These are phyloP conservation scores for Trichoderma virens DNA, from an alignment of 495 filamentous ascomycete species.

Conservation along the genomic window DNA sequence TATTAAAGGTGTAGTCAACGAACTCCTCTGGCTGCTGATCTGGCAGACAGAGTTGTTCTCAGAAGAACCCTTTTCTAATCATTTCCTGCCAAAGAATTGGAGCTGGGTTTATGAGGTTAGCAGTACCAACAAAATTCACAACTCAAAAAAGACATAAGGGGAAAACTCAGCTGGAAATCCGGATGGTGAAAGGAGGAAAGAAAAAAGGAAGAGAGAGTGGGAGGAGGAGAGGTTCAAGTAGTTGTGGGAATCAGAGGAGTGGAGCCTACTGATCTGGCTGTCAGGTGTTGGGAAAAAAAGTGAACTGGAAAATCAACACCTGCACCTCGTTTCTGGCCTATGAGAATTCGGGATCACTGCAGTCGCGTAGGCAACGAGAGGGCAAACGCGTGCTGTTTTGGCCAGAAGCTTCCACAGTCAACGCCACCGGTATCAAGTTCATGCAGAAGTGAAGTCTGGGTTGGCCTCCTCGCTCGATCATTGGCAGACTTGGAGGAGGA, in stretches of 20 bases:
- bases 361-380: neutral
- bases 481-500: too few relatives aligned
- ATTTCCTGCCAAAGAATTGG: too few relatives aligned
- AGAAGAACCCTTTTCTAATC: neutral
- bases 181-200: too few relatives aligned
- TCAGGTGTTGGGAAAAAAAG: neutral
- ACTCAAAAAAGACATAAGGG: too few relatives aligned
- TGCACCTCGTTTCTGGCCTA: neutral
- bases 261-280: neutral
- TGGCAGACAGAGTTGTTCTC: neutral
- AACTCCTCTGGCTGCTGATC: neutral
- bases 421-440: too few relatives aligned
- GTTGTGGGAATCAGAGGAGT: neutral
- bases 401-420: neutral
- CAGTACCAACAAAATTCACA: too few relatives aligned
- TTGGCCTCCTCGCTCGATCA: too few relatives aligned
- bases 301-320: neutral
- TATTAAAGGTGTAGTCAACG: neutral
- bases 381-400: neutral
- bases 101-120: too few relatives aligned
- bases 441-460: too few relatives aligned
- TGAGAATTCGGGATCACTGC: neutral
- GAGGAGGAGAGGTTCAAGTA: neutral
- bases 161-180: too few relatives aligned
- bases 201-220: neutral